Evolutionary conservation across 2,329 filamentous ascomycete genomes (phyloP).

Genomic region (Aspergillus amoenus): DNA sequence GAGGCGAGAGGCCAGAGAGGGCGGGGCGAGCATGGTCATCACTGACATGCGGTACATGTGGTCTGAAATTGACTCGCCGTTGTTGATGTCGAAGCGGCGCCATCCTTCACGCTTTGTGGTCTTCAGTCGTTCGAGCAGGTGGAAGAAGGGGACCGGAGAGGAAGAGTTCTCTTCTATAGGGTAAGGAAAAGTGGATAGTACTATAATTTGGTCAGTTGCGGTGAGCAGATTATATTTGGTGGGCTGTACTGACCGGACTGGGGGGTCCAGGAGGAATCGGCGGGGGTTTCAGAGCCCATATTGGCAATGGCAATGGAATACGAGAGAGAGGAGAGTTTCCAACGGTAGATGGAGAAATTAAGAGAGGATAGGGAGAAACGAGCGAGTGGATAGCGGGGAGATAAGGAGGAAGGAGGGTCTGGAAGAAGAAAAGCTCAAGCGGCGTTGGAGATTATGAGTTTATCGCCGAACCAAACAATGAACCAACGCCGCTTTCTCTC

Average conservation of each 20-base stretch:
- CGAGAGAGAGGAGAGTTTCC: background rate
- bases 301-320: background rate
- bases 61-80: constrained; percentile 87
- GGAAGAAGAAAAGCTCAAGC: constrained; percentile 1
- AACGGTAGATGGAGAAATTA: background rate
- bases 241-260: constrained; percentile 31
- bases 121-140: constrained; percentile 90
- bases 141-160: constrained; percentile 88
- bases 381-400: background rate
- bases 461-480: constrained; percentile 12
- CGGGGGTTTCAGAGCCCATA: constrained; percentile 32
- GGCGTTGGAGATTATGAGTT: background rate
- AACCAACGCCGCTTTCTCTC: constrained; percentile 7
- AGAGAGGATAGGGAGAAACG: constrained; percentile 4
- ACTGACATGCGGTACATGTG: constrained; percentile 99
- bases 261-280: constrained; percentile 32
- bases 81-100: constrained; percentile 76
- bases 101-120: constrained; percentile 96
- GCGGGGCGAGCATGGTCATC: constrained; percentile 87
- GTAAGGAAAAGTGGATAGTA: constrained; percentile 64
- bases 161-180: constrained; percentile 60
- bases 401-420: constrained; percentile 6
- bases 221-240: background rate
- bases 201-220: constrained; percentile 37
- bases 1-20: constrained; percentile 67